phyloP scores from a whole-genome alignment of 441 rosid species.

The Gossypium davidsonii region DNA sequence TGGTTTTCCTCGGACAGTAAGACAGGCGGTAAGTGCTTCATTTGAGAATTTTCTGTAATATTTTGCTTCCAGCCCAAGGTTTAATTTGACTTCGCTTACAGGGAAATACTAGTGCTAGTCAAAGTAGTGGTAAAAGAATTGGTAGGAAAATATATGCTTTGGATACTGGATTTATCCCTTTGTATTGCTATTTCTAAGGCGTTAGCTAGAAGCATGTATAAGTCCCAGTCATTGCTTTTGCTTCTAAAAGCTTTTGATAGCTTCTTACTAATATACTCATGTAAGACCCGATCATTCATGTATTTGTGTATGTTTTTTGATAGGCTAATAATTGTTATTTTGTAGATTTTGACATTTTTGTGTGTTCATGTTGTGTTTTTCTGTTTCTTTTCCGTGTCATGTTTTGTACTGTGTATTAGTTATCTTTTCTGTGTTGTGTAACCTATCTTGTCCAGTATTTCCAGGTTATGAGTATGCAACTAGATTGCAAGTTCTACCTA shows the following conservation, averaged over 20 bases:
- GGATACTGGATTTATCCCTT: background rate
- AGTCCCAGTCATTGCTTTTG: background rate
- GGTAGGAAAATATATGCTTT: background rate
- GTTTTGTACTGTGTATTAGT: too few species aligned
- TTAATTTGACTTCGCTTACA: background rate
- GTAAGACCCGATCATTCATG: background rate
- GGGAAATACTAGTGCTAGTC: background rate
- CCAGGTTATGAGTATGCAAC: background rate
- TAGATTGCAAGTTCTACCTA: background rate
- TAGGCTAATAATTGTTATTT: background rate
- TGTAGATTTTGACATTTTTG: background rate
- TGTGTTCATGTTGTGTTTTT: background rate
- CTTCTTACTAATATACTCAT: background rate
- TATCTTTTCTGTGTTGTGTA: background rate
- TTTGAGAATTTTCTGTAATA: conserved; percentile 4
- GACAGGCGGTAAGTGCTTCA: conserved; percentile 70
- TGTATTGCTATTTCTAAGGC: background rate
- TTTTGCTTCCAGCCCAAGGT: background rate
- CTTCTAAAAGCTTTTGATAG: background rate
- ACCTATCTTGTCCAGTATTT: background rate
- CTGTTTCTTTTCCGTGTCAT: too few species aligned
- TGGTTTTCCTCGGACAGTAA: conserved; percentile 89
- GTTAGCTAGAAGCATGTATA: background rate
- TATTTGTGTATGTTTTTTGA: background rate
- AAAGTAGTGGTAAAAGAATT: background rate